Conservation (phyloP, 768 basidiomycete genomes). For the Kwoniella newhampshirensis region DNA sequence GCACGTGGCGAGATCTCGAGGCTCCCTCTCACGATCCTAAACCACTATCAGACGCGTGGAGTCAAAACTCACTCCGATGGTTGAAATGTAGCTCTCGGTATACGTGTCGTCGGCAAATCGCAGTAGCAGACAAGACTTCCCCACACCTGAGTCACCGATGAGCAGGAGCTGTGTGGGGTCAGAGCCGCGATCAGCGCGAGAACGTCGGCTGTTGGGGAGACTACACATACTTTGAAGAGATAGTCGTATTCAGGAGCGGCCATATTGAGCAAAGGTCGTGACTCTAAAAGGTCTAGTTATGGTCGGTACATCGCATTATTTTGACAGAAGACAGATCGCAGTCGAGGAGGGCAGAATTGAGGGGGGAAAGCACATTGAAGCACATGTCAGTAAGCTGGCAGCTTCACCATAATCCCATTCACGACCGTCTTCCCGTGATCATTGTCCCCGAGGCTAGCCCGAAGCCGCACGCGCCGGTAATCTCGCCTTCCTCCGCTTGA, state of each 20-base stretch:
- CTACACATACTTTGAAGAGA: constrained; percentile 49
- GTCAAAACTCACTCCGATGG: constrained; percentile 72
- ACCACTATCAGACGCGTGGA: background rate
- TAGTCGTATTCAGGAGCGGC: constrained; percentile 53
- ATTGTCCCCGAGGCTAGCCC: too few relatives aligned
- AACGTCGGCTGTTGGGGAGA: background rate
- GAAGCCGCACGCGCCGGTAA: constrained; percentile 8
- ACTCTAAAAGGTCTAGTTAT: too few relatives aligned
- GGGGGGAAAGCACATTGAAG: too few relatives aligned
- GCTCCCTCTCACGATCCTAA: too few relatives aligned
- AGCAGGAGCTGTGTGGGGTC: constrained; percentile 77
- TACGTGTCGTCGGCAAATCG: constrained; percentile 97
- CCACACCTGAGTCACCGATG: constrained; percentile 97
- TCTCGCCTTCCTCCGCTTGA: background rate
- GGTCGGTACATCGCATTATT: background rate
- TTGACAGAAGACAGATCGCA: too few relatives aligned
- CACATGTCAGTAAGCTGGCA: too few relatives aligned
- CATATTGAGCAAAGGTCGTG: constrained; percentile 28
- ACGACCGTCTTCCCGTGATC: too few relatives aligned
- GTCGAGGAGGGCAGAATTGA: too few relatives aligned
- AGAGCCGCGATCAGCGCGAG: background rate
- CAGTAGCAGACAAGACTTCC: constrained; percentile 71
- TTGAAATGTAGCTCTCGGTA: constrained; percentile 98
- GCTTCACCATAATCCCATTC: too few relatives aligned
- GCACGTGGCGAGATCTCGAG: too few relatives aligned